Conservation (phyloP, 2,329 filamentous ascomycete genomes). For the Trichoderma sp. region DNA sequence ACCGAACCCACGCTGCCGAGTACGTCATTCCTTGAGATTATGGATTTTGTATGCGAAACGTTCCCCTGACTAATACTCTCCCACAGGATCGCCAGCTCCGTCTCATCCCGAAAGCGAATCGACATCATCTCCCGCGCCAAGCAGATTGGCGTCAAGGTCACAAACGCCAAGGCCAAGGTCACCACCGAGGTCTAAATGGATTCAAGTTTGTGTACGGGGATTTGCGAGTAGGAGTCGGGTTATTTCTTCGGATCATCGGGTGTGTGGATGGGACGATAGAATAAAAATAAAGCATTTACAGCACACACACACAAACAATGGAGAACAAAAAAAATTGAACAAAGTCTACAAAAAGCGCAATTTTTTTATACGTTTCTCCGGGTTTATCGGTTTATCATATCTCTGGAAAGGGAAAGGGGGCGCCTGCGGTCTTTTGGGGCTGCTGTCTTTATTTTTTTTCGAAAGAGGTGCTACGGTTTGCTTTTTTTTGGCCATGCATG, state of each 20-base stretch:
- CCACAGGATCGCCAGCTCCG: constrained; percentile 89
- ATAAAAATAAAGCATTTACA: constrained; percentile 22
- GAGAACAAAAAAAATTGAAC: constrained; percentile 22
- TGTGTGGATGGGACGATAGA: constrained; percentile 22
- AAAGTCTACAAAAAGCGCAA: background rate
- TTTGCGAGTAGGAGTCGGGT: background rate
- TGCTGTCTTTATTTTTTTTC: constrained; percentile 17
- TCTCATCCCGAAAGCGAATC: constrained; percentile 98
- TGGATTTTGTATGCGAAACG: background rate
- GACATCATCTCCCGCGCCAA: constrained; percentile 97
- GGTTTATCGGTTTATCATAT: constrained; percentile 9
- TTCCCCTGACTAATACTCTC: background rate
- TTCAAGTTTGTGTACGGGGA: background rate
- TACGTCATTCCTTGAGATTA: constrained; percentile 55
- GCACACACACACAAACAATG: constrained; percentile 17
- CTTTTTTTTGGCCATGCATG: constrained; percentile 14
- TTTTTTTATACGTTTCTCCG: background rate
- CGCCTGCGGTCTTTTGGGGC: constrained; percentile 14
- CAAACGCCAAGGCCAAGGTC: constrained; percentile 98
- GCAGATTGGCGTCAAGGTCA: constrained; percentile 99
- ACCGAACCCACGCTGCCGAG: constrained; percentile 98
- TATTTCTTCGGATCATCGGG: constrained; percentile 9
- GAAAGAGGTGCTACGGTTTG: constrained; percentile 22
- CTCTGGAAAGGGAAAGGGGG: constrained; percentile 13
- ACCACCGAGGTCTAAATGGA: constrained; percentile 79